Conservation (phyloP, 1,139 yeast species). For the Lodderomyces parapsilosis region DNA sequence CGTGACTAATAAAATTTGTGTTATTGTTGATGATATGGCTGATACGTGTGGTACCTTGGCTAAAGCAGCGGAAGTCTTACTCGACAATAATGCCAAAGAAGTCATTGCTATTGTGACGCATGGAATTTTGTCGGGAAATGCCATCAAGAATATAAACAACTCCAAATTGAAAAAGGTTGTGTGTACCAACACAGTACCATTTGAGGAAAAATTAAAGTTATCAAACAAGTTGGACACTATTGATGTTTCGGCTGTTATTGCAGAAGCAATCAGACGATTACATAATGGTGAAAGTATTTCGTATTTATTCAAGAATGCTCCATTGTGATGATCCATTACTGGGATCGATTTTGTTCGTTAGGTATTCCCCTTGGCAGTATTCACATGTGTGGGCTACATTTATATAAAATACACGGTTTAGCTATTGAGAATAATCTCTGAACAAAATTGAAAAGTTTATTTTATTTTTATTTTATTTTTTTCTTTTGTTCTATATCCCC, state of each 20-base stretch:
- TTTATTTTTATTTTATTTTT: too few species aligned
- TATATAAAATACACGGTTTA: neutral
- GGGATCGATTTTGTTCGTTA: too few species aligned
- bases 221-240: slow-evolving; percentile 64
- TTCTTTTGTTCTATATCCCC: neutral
- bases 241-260: slow-evolving; percentile 71
- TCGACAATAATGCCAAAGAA: slow-evolving; percentile 63
- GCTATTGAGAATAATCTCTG: neutral
- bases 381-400: too few species aligned
- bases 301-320: slow-evolving; percentile 59
- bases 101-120: slow-evolving; percentile 79
- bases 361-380: too few species aligned
- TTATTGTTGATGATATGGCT: slow-evolving; percentile 80
- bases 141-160: slow-evolving; percentile 58
- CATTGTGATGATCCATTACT: too few species aligned
- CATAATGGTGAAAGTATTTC: slow-evolving; percentile 85
- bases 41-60: slow-evolving; percentile 82
- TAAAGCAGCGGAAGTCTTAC: slow-evolving; percentile 69
- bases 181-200: slow-evolving; percentile 76
- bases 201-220: slow-evolving; percentile 47
- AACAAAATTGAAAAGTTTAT: neutral
- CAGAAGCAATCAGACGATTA: slow-evolving; percentile 77
- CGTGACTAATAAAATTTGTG: slow-evolving; percentile 66
- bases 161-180: slow-evolving; percentile 61
- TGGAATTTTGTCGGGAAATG: slow-evolving; percentile 74